Evolutionary conservation across 2,329 filamentous ascomycete species (phyloP).

Genomic region (Botryotinia globosa): DNA sequence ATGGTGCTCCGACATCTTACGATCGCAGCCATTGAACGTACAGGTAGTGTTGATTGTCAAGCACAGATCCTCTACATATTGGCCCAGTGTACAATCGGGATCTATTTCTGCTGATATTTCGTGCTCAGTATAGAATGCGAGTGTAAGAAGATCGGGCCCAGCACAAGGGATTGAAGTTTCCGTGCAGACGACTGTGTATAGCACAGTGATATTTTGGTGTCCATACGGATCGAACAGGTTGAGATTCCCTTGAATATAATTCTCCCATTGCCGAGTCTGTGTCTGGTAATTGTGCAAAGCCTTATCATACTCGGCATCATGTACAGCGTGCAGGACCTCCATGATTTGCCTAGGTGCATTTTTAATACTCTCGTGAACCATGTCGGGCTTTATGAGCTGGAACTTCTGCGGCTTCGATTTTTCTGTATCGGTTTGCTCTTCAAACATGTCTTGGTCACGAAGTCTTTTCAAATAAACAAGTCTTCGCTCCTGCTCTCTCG

Average conservation of each 20-base stretch:
- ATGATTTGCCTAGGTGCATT: constrained; percentile 82
- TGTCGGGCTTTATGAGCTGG: constrained; percentile 88
- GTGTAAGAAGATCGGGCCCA: constrained; percentile 83
- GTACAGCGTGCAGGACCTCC: constrained; percentile 90
- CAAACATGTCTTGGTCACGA: constrained; percentile 68
- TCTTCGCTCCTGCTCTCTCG: constrained; percentile 84
- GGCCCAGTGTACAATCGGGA: constrained; percentile 88
- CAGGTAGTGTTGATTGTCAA: constrained; percentile 74
- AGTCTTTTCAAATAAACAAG: constrained; percentile 79
- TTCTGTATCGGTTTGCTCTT: constrained; percentile 56
- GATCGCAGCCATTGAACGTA: constrained; percentile 79
- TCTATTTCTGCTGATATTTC: constrained; percentile 61
- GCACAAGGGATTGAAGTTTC: constrained; percentile 89
- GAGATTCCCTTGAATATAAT: constrained; percentile 82
- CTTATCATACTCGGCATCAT: constrained; percentile 96
- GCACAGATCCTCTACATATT: constrained; percentile 91
- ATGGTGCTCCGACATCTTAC: constrained; percentile 88
- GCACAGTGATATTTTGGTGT: constrained; percentile 92
- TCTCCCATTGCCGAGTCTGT: constrained; percentile 94
- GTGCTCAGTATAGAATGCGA: constrained; percentile 93
- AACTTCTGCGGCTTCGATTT: constrained; percentile 70
- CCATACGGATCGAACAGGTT: constrained; percentile 92
- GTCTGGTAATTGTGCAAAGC: constrained; percentile 90
- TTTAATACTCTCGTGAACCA: constrained; percentile 82
- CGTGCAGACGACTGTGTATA: constrained; percentile 92